Conservation (phyloP, 129 eudicot species). For the Flaveria robusta region DNA sequence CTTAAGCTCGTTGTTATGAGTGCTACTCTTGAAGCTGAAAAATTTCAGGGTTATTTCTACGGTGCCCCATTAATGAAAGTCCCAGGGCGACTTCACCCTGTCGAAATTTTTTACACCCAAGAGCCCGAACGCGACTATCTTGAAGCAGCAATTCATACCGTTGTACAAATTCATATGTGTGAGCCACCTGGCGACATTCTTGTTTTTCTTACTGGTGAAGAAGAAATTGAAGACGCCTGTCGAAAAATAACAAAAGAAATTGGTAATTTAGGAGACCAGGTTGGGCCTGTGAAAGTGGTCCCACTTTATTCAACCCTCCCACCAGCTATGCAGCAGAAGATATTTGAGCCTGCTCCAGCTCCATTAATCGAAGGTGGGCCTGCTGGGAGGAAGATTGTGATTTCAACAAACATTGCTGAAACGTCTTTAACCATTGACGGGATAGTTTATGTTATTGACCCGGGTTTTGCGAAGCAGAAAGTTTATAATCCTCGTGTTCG, state of each 20-base stretch:
- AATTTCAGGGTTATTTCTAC: slow-evolving; percentile 85
- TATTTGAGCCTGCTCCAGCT: slow-evolving; percentile 93
- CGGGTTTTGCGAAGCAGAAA: slow-evolving; percentile 96
- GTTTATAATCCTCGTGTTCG: slow-evolving; percentile 96
- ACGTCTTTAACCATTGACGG: slow-evolving; percentile 98
- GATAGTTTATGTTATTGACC: slow-evolving; percentile 94
- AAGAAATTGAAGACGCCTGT: slow-evolving; percentile 98
- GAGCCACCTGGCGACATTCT: slow-evolving; percentile 95
- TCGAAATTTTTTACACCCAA: slow-evolving; percentile 90
- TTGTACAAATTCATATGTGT: slow-evolving; percentile 76
- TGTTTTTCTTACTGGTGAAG: slow-evolving; percentile 95
- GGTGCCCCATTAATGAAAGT: slow-evolving; percentile 99
- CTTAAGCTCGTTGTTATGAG: slow-evolving; percentile 98
- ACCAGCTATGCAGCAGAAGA: slow-evolving; percentile 97
- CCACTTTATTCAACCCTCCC: slow-evolving; percentile 95
- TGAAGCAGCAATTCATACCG: slow-evolving; percentile 92
- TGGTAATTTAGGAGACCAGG: slow-evolving; percentile 77
- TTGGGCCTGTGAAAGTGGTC: slow-evolving; percentile 84
- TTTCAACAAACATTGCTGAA: slow-evolving; percentile 97
- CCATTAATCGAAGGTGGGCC: slow-evolving; percentile 84
- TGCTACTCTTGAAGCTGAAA: slow-evolving; percentile 99
- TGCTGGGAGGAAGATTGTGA: slow-evolving; percentile 95
- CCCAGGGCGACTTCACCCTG: slow-evolving; percentile 98
- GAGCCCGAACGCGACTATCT: slow-evolving; percentile 97
- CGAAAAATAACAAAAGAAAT: slow-evolving; percentile 75